Conservation (phyloP, 1,284 basidiomycete species). For the Pseudozyma tsukubaensis region DNA sequence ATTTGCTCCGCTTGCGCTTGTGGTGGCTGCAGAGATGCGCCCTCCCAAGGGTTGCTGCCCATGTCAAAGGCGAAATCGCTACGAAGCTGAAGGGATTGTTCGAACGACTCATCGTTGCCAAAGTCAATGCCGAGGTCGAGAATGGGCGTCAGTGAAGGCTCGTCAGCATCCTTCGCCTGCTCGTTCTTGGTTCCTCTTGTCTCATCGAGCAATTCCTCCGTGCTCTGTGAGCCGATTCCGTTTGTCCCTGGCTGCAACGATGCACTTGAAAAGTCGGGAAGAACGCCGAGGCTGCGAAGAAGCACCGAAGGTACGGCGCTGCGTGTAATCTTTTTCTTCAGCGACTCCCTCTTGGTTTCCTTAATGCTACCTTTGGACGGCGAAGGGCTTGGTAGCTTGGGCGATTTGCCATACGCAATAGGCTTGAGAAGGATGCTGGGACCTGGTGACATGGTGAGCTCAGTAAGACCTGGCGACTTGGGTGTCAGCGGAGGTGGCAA, state of each 20-base stretch:
- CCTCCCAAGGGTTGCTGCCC: conserved; percentile 6
- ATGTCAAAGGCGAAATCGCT: conserved; percentile 36
- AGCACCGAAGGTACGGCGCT: conserved; percentile 48
- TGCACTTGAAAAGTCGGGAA: conserved; percentile 21
- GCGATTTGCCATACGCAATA: conserved; percentile 39
- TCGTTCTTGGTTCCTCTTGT: conserved; percentile 1
- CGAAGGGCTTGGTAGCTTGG: conserved; percentile 19
- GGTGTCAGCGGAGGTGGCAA: conserved; percentile 23
- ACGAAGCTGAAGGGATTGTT: conserved; percentile 34
- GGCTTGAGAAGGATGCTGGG: conserved; percentile 49
- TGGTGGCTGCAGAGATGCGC: conserved; percentile 1
- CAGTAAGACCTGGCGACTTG: conserved; percentile 41
- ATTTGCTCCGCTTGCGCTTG: neutral
- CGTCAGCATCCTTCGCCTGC: conserved; percentile 23
- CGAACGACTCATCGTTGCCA: conserved; percentile 32
- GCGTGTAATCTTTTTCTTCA: conserved; percentile 42
- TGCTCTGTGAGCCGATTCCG: neutral
- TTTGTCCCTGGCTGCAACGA: conserved; percentile 8
- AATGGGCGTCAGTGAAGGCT: conserved; percentile 47
- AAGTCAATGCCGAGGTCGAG: conserved; percentile 53
- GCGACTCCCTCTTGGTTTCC: conserved; percentile 12
- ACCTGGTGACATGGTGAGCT: conserved; percentile 45
- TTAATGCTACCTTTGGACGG: conserved; percentile 1
- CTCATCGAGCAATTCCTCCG: conserved; percentile 15
- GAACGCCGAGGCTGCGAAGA: conserved; percentile 49